A percentile compares a stretch with the other conserved stretches of the same genome.
Evolutionary conservation across 306 rosid genomes (phyloP).

Genomic region (Acacia crassicarpa): DNA sequence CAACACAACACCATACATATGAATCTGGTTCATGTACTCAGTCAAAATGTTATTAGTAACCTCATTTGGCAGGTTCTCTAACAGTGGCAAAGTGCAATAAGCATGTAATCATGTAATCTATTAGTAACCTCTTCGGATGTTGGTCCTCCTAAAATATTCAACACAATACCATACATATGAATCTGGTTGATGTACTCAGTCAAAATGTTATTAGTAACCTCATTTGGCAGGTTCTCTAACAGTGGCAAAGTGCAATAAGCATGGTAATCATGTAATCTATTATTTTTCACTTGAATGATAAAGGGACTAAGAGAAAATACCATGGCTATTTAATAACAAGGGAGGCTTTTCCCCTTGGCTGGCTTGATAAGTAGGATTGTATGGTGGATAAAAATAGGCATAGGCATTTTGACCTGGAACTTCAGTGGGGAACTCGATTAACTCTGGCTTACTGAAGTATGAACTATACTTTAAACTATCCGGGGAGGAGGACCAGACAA

Average conservation of each 20-base stretch:
- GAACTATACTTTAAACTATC: conserved; percentile 68
- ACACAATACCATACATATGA: background rate
- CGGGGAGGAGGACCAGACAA: conserved; percentile 87
- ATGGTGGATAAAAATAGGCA: conserved; percentile 88
- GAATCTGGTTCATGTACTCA: background rate
- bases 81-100: conserved; percentile 15
- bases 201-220: background rate
- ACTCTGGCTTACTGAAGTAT: conserved; percentile 77
- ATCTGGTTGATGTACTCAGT: background rate
- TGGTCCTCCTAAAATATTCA: conserved; percentile 84
- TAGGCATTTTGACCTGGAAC: conserved; percentile 89
- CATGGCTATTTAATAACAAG: conserved; percentile 79
- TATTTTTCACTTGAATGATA: background rate
- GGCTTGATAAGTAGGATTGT: conserved; percentile 65
- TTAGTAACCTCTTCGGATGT: too few relatives aligned
- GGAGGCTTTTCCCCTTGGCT: conserved; percentile 83
- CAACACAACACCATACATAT: background rate
- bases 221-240: conserved; percentile 11
- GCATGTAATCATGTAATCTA: background rate
- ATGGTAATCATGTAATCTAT: background rate
- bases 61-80: conserved; percentile 8
- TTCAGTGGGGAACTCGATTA: conserved; percentile 91
- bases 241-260: conserved; percentile 12
- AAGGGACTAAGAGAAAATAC: conserved; percentile 43
- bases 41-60: background rate